These are phyloP conservation scores for Asterophora lycoperdoides DNA, from an alignment of 768 basidiomycete species.

Conservation along the genomic window DNA sequence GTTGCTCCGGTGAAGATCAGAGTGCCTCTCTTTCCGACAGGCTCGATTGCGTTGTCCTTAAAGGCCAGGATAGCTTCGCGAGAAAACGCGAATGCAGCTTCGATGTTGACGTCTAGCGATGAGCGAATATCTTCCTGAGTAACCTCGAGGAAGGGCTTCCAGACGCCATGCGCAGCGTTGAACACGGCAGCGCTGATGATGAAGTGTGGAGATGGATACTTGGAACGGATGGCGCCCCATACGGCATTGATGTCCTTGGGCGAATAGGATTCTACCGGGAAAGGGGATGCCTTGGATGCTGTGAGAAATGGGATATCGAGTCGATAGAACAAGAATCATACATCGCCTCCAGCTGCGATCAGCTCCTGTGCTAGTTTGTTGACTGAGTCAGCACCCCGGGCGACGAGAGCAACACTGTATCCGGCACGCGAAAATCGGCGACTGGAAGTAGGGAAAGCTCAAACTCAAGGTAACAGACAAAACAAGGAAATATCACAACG, in stretches of 20 bases:
- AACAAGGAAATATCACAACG: too few relatives aligned
- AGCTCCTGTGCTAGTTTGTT: constrained; percentile 37
- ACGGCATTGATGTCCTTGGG: constrained; percentile 46
- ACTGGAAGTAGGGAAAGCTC: neutral
- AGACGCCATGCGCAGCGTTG: constrained; percentile 54
- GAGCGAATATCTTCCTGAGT: constrained; percentile 53
- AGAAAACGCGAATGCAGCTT: constrained; percentile 61
- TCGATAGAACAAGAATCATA: neutral
- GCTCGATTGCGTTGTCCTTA: constrained; percentile 48
- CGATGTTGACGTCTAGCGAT: constrained; percentile 47
- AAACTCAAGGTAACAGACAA: too few relatives aligned
- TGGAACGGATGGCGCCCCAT: constrained; percentile 42
- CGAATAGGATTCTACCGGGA: constrained; percentile 49
- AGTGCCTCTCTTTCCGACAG: constrained; percentile 54
- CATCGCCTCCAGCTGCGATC: neutral
- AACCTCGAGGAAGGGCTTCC: constrained; percentile 65
- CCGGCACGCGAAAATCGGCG: constrained; percentile 29
- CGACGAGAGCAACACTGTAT: constrained; percentile 64
- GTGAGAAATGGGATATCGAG: neutral
- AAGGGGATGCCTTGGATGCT: constrained; percentile 46
- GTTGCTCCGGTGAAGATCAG: constrained; percentile 75
- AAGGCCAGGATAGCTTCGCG: constrained; percentile 56
- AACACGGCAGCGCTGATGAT: constrained; percentile 59
- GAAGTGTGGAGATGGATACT: constrained; percentile 44
- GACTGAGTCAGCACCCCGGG: constrained; percentile 51